Evolutionary conservation across 805 yeast species (phyloP).

Genomic region (Metschnikowia henanensis): DNA sequence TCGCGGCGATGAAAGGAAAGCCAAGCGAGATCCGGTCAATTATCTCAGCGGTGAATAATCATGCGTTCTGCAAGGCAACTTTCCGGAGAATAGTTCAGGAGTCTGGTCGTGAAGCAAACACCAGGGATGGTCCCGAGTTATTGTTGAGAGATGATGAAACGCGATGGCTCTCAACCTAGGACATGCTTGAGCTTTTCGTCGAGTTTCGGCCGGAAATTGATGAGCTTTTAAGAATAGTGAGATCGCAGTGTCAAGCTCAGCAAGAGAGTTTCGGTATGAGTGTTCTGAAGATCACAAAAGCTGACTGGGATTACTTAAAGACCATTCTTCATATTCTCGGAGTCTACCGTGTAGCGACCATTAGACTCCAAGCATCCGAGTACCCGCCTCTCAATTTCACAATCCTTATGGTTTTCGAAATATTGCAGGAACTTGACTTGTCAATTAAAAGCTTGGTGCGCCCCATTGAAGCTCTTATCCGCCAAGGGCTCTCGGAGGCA

Average conservation of each 20-base stretch:
- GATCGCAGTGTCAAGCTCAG: neutral
- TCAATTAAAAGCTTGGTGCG: no score
- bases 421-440: no score
- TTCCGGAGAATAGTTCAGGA: neutral
- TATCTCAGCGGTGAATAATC: neutral
- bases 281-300: neutral
- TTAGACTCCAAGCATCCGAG: no score
- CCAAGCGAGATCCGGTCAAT: conserved; percentile 1
- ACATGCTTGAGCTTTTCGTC: neutral
- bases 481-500: no score
- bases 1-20: neutral
- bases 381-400: no score
- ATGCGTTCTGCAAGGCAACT: neutral
- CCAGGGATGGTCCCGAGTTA: neutral
- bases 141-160: neutral
- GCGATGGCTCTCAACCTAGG: neutral
- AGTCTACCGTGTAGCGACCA: no score
- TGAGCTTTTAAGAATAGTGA: neutral
- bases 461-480: no score
- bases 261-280: neutral
- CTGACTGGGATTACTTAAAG: no score
- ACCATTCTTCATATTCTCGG: no score
- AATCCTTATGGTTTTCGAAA: no score
- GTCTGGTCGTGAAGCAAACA: neutral
- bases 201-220: neutral